Evolutionary conservation across 208 protist genomes (phyloP), one percentile per base, ranked within the genome.

Genomic region (Crithidia bombi): DNA sequence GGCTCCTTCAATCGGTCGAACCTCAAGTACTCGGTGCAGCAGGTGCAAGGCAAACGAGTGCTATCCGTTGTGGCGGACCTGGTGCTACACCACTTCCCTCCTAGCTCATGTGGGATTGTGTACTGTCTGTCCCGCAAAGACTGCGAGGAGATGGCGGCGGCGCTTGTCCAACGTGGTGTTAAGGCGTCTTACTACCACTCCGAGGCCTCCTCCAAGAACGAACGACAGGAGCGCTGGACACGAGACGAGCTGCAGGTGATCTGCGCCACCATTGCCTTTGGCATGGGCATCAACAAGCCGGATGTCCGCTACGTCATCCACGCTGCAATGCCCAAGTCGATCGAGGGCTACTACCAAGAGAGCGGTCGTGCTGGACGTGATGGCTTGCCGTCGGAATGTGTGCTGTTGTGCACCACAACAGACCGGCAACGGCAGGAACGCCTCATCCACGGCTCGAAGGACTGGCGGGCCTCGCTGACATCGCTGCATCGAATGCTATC

Each of bases 331-430:
- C 98, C 98, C 0, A 99, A 99, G 81, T 97, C 86, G 9, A 87
- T 99, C 46, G 98, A 99, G 79, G 95, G 89, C 11, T 99, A 99
- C 76, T 98, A 98, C 77, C 98, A 99, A 69, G 98, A 99, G 73
- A 97, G 86, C 65, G 98, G 98, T 26, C 87, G 98, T 46, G 98
- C 97, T 5, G 98, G 98, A 0, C 87, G 98, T 61, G 98, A 99
- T 75, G 97, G 98, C 3, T 54, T 92, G 50, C 79, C 85, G 21
- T 91, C 89, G 3, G 76, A 93, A 52, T 97, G 92, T 49, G 85
- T 95, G 52, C 73, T 98, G 50, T 82, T 96, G 15, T 90, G 69
- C 65, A 66, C 80, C 23, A 68, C 85, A 23, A 82, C 41, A 17
- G 91, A 96, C 61, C 75, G 81, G 5, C 79, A 90, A 73, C 83